These are phyloP conservation scores for Helichrysum umbraculigerum DNA, from an alignment of 129 eudicot species.

Conservation along the genomic window DNA sequence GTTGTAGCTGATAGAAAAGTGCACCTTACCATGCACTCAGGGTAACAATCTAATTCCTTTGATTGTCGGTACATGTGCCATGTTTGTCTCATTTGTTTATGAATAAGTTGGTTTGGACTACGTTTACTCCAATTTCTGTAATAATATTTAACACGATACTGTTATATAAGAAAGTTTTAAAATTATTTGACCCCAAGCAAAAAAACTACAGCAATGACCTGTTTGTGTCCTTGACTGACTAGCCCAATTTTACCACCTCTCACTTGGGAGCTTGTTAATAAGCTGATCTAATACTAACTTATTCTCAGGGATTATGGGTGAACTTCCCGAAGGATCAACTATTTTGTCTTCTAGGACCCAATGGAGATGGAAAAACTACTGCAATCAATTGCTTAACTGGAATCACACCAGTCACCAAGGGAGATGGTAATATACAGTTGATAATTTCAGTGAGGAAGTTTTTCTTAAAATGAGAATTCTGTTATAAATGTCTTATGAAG, in stretches of 20 bases:
- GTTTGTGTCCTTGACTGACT: too few species aligned
- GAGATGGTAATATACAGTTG: conserved; percentile 70
- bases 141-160: not conserved
- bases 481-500: conserved; percentile 24
- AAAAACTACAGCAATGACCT: not conserved
- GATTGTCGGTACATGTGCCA: not conserved
- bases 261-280: conserved; percentile 17
- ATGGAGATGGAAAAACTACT: conserved; percentile 98
- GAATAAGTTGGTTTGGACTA: not conserved
- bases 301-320: conserved; percentile 81
- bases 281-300: conserved; percentile 12
- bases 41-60: conserved; percentile 36
- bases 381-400: conserved; percentile 93
- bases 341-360: conserved; percentile 94
- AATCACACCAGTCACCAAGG: conserved; percentile 79
- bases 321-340: conserved; percentile 84
- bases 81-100: not conserved
- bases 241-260: not conserved
- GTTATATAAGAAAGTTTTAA: not conserved
- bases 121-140: too few species aligned
- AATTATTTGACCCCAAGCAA: not conserved
- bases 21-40: conserved; percentile 85
- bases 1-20: conserved; percentile 67
- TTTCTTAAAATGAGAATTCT: not conserved
- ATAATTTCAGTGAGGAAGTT: not conserved